phyloP scores from a whole-genome alignment of 2,329 filamentous ascomycete species.

The Diplocarpon mali region DNA sequence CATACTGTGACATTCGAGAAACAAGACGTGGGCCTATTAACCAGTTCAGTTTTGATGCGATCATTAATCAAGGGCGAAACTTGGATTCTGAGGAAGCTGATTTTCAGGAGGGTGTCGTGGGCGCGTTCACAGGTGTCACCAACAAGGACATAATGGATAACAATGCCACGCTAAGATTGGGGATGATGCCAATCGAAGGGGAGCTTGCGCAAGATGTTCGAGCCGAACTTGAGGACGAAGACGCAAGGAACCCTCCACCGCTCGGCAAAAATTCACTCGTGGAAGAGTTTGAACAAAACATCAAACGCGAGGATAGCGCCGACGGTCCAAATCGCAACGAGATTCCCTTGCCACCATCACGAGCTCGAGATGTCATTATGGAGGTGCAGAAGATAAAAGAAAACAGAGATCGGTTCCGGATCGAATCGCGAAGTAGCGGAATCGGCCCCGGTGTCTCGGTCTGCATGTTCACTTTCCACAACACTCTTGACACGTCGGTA shows the following conservation, averaged over 20 bases:
- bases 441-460: constrained; percentile 75
- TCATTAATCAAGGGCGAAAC: constrained; percentile 44
- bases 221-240: constrained; percentile 76
- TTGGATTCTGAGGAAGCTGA: constrained; percentile 48
- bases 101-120: constrained; percentile 53
- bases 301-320: constrained; percentile 80
- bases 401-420: constrained; percentile 81
- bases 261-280: constrained; percentile 63
- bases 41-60: constrained; percentile 51
- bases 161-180: constrained; percentile 56
- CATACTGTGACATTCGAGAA: constrained; percentile 46
- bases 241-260: constrained; percentile 61
- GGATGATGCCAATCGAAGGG: constrained; percentile 70
- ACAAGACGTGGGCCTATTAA: constrained; percentile 52
- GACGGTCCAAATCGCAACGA: constrained; percentile 71
- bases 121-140: constrained; percentile 47
- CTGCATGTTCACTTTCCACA: constrained; percentile 98
- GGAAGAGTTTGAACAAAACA: constrained; percentile 78
- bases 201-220: constrained; percentile 78
- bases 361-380: constrained; percentile 81
- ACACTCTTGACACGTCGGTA: constrained; percentile 75
- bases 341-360: constrained; percentile 77
- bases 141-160: constrained; percentile 51
- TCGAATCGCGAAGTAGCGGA: constrained; percentile 74
- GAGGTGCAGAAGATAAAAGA: constrained; percentile 92